Base-by-base conservation (phyloP, 768 basidiomycete genomes). In the Calocybe gangraenosa region DNA sequence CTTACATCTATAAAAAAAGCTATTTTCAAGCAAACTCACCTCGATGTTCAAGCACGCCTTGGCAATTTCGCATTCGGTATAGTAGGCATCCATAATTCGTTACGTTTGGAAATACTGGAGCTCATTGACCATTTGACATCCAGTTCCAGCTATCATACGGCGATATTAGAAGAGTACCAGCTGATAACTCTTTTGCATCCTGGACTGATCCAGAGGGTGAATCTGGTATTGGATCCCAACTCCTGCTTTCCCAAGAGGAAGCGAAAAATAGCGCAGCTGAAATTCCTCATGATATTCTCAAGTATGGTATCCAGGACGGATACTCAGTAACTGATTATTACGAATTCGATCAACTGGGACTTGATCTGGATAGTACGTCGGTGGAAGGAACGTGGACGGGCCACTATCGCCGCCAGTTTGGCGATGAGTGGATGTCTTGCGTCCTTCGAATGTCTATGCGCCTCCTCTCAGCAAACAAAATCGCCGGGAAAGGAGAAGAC, bases 21-120 rank as follows among this genome's bases (percentile, higher is more conserved):
- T 10, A 54, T 68, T 2, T 67, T 66, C 53, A 67, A 65, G 35
- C 65, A 69, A 44, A 65, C 61, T 0, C 58, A 66, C 22, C 51
- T 62, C 2, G 65, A 69, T 42, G 60, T 65, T 2, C 56, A 62
- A 44, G 50, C 58, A 15, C 58, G 58, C 9, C 55, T 69, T 7
- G 62, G 62, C 7, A 69, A 67, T 34, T 65, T 66, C 33, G 66
- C 68, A 2, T 69, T 69, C 46, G 68, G 68, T 9, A 57, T 69
- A 36, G 68, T 68, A 34, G 38, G 63, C 48, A 22, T 18, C 5
- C 21, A 32, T 44, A 11, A n/a, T 41, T 2, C 25, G 14, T n/a
- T n/a, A n/a, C n/a, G n/a, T n/a, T n/a, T n/a, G n/a, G n/a, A n/a
- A 17, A 20, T 21, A 22, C 7, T 11, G 4, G 37, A 19, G 22